Evolutionary conservation across 441 rosid genomes (phyloP).

Genomic region (Adansonia madagascariensis): DNA sequence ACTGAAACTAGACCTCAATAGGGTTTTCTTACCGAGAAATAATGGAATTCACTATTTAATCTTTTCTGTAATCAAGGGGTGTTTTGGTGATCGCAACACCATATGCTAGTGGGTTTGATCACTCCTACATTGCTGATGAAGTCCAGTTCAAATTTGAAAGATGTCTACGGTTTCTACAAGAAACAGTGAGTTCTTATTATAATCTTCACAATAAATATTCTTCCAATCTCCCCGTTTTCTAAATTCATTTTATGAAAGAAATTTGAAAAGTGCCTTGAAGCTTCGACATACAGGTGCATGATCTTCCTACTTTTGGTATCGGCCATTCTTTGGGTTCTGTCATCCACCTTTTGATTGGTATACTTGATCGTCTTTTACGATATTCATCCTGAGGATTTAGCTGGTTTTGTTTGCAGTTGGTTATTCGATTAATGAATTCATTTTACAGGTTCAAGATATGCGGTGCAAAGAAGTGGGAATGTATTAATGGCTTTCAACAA

Average conservation of each 20-base stretch:
- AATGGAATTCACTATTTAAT: conserved; percentile 15
- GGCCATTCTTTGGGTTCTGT: conserved; percentile 97
- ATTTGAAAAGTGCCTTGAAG: conserved; percentile 20
- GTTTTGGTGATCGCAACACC: conserved; percentile 94
- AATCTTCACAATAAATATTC: conserved; percentile 2
- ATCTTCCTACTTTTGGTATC: conserved; percentile 89
- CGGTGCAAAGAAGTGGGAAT: conserved; percentile 88
- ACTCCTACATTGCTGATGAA: conserved; percentile 89
- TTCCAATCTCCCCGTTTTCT: not conserved
- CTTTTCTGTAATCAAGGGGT: conserved; percentile 61
- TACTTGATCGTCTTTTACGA: conserved; percentile 13
- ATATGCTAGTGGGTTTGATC: conserved; percentile 94
- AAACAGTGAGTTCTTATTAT: conserved; percentile 54
- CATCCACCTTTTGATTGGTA: conserved; percentile 96
- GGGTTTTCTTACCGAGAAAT: not conserved
- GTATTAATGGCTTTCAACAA: conserved; percentile 89
- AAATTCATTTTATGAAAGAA: not conserved
- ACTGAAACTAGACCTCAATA: not conserved
- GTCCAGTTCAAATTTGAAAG: conserved; percentile 92
- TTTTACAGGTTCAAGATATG: conserved; percentile 85
- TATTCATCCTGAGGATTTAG: conserved; percentile 15
- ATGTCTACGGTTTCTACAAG: conserved; percentile 73
- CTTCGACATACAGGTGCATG: conserved; percentile 61
- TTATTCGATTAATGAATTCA: conserved; percentile 33
- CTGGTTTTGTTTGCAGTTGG: conserved; percentile 27